Base-by-base conservation (phyloP, 2,329 filamentous ascomycete species). In the Hansfordia pulvinata region DNA sequence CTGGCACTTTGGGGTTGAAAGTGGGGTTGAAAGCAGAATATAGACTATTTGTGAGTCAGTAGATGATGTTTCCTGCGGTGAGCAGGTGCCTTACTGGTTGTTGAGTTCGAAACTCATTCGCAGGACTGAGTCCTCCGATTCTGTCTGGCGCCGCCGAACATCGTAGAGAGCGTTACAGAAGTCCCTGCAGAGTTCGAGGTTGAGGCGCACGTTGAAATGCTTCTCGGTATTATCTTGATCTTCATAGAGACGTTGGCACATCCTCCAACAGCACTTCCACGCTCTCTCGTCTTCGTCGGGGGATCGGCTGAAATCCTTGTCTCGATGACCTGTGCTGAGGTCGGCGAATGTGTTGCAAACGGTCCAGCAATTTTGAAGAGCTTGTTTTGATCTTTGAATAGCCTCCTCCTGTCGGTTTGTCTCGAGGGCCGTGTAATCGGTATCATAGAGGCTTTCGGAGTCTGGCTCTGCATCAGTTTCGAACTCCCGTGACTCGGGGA, bases 101-200 rank as follows among this genome's bases (percentile, higher is more conserved):
- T 92, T 93, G 14, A 94, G 63, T 54, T 94, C 88, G 46, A 93
- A 93, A 54, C 83, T 93, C 37, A 94, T 86, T 25, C 88, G 68
- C 24, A 96, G 55, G 10, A 94, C 77, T 0, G 86, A 93, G 49
- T 96, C 88, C 0, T 79, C 70, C 2, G 72, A 58, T 42, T 90
- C 83, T 35, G 93, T 79, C 27, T 77, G 74, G 36, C 75, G 75
- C 32, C 78, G 68, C 20, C 86, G 69, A 11, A 88, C 76, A 44
- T 94, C 86, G 42, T 94, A 96, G 8, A 94, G 59, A 0, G 84
- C 71, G 52, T 93, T 85, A 41, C 85, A 93, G 44, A 96, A 93
- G 37, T 93, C 83, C 13, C 85, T 76, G 48, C 85, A 93, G 4
- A 93, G 60, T 47, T 93, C 85, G 19, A 94, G 57, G 2, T 83